Evolutionary conservation across 495 filamentous ascomycete species (phyloP).

Genomic region (Collariella sp.): DNA sequence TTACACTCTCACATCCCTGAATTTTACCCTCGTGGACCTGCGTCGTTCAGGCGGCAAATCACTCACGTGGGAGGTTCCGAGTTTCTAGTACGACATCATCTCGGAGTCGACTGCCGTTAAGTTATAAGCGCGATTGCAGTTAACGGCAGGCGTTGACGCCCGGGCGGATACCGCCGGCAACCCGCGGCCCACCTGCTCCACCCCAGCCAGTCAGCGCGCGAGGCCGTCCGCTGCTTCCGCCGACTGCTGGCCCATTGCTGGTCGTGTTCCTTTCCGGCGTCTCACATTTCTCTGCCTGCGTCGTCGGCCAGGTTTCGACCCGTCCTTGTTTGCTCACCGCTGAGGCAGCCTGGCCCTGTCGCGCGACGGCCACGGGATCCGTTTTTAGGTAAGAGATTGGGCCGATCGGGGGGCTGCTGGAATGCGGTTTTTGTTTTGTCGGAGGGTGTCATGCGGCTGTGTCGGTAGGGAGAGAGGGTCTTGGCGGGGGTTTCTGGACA

Average conservation of each 20-base stretch:
- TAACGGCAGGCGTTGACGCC: slow-evolving; percentile 15
- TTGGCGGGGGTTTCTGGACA: not conserved
- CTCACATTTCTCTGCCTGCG: no score
- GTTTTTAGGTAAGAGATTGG: slow-evolving; percentile 19
- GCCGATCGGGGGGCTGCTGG: not conserved
- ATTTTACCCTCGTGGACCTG: not conserved
- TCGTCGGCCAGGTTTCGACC: no score
- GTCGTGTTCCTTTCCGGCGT: not conserved
- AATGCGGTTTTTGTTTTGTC: slow-evolving; percentile 4
- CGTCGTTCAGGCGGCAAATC: not conserved
- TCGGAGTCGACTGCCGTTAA: slow-evolving; percentile 19
- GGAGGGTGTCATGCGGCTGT: slow-evolving; percentile 1
- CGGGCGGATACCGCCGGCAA: slow-evolving; percentile 15
- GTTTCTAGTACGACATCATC: not conserved
- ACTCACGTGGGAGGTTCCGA: not conserved
- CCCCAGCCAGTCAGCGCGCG: not conserved
- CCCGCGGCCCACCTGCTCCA: not conserved
- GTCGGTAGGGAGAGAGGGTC: not conserved
- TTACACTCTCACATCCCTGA: slow-evolving; percentile 1
- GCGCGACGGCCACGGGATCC: not conserved
- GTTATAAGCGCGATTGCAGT: slow-evolving; percentile 20
- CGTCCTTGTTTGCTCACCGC: not conserved
- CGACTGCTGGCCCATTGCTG: no score
- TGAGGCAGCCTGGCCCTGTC: not conserved
- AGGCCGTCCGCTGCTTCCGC: not conserved